Conservation (phyloP, 1,284 basidiomycete genomes). For the Porodaedalea pini region DNA sequence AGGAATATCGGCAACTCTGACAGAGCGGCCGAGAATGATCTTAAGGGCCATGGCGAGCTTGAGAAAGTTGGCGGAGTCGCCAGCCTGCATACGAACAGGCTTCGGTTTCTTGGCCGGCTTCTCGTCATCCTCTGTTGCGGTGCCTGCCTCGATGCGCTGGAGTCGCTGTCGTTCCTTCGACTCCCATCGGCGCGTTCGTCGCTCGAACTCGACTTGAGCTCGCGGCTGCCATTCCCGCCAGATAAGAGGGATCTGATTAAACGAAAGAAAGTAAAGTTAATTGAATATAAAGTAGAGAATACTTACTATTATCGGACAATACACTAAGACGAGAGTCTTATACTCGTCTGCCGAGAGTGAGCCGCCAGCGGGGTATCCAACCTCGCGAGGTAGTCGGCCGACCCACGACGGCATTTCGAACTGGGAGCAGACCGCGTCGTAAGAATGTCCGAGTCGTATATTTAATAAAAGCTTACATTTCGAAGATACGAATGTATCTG, state of each 20-base stretch:
- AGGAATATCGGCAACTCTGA: slow-evolving; percentile 5
- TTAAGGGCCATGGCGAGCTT: slow-evolving; percentile 21
- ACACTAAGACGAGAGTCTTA: slow-evolving; percentile 9
- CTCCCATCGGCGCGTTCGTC: slow-evolving; percentile 10
- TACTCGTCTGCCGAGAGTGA: slow-evolving; percentile 16
- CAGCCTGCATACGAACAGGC: slow-evolving; percentile 5
- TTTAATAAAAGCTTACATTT: not conserved
- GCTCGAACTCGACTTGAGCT: slow-evolving; percentile 15
- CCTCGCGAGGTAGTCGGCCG: slow-evolving; percentile 7
- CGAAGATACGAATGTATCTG: slow-evolving; percentile 14
- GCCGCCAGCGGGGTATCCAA: slow-evolving; percentile 20
- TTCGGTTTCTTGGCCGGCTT: not conserved
- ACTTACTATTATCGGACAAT: slow-evolving; percentile 13
- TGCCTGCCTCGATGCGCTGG: not conserved
- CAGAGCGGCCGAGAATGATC: slow-evolving; percentile 15
- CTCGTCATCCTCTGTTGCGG: not conserved
- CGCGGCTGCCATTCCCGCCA: slow-evolving; percentile 18
- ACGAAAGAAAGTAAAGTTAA: too few relatives aligned
- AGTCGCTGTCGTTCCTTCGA: slow-evolving; percentile 8
- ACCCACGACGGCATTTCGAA: slow-evolving; percentile 18
- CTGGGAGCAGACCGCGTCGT: not conserved
- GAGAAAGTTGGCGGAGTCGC: slow-evolving; percentile 16
- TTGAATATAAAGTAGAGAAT: too few relatives aligned
- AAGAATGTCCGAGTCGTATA: not conserved
- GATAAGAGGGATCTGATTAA: slow-evolving; percentile 17